phyloP scores from a whole-genome alignment of 1,284 basidiomycete species.

The Kalmanozyma brasiliensis region DNA sequence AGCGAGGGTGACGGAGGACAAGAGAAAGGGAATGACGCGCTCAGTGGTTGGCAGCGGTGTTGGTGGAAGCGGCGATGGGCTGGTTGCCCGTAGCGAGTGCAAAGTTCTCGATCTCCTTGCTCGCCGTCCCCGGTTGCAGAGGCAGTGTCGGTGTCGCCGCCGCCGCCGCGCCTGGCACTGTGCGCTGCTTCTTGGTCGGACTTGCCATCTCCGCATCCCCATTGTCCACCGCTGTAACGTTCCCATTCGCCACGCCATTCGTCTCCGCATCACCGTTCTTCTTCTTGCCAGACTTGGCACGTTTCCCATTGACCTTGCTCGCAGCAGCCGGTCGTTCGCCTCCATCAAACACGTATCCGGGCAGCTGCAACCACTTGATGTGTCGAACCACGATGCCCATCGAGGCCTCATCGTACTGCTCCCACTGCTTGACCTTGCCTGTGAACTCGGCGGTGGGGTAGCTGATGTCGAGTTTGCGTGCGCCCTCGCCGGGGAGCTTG shows the following conservation, averaged over 20 bases:
- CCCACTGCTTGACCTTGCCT: conserved; percentile 95
- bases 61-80: conserved; percentile 40
- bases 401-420: conserved; percentile 87
- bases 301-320: conserved; percentile 78
- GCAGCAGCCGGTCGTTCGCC: conserved; percentile 74
- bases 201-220: conserved; percentile 39
- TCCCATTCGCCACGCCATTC: conserved; percentile 18
- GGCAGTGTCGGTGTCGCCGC: conserved; percentile 38
- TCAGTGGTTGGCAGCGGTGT: conserved; percentile 38
- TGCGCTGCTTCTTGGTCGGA: conserved; percentile 47
- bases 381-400: conserved; percentile 96
- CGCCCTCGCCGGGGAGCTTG: conserved; percentile 73
- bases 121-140: conserved; percentile 42
- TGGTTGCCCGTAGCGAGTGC: conserved; percentile 46
- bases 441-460: conserved; percentile 96
- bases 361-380: conserved; percentile 87
- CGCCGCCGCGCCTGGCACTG: conserved; percentile 6
- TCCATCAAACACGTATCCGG: conserved; percentile 82
- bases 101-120: conserved; percentile 50
- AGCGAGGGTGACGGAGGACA: background rate
- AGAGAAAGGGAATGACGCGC: background rate
- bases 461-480: conserved; percentile 88
- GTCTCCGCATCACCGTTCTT: conserved; percentile 18
- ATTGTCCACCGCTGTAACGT: conserved; percentile 24
- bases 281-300: conserved; percentile 77